phyloP scores from a whole-genome alignment of 352 stramenopile species.

The Pythium chondricola region DNA sequence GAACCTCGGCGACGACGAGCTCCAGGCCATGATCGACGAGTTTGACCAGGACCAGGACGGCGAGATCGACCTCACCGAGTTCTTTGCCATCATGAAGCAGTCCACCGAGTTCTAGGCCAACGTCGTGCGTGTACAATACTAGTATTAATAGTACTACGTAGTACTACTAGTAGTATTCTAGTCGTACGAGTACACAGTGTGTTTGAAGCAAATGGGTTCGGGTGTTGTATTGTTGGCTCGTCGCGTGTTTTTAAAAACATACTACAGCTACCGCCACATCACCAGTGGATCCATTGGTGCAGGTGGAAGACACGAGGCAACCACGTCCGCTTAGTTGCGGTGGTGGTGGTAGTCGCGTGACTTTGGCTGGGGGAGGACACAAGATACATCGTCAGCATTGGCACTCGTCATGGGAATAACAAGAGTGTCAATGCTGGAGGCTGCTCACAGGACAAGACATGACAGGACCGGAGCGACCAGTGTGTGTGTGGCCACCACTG shows the following conservation, averaged over 20 bases:
- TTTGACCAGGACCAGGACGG: conserved; percentile 93
- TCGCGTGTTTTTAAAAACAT: too few species aligned
- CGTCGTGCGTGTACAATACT: background rate
- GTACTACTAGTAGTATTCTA: background rate
- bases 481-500: conserved; percentile 6
- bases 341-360: conserved; percentile 70
- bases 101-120: conserved; percentile 56
- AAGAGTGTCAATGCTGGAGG: conserved; percentile 11
- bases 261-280: too few species aligned
- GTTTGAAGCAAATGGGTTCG: too few species aligned
- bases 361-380: conserved; percentile 38
- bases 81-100: conserved; percentile 87
- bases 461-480: background rate
- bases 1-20: conserved; percentile 88
- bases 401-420: conserved; percentile 11
- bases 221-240: too few species aligned
- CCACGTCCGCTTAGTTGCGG: conserved; percentile 53
- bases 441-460: background rate
- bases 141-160: background rate
- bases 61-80: conserved; percentile 88
- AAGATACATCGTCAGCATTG: conserved; percentile 36
- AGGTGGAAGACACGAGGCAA: too few species aligned
- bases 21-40: conserved; percentile 94
- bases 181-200: too few species aligned
- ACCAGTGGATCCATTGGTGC: too few species aligned